A percentile compares a stretch with the other conserved stretches of the same genome.
Evolutionary conservation across 768 basidiomycete genomes (phyloP).

Genomic region (Rhodotorula toruloides): DNA sequence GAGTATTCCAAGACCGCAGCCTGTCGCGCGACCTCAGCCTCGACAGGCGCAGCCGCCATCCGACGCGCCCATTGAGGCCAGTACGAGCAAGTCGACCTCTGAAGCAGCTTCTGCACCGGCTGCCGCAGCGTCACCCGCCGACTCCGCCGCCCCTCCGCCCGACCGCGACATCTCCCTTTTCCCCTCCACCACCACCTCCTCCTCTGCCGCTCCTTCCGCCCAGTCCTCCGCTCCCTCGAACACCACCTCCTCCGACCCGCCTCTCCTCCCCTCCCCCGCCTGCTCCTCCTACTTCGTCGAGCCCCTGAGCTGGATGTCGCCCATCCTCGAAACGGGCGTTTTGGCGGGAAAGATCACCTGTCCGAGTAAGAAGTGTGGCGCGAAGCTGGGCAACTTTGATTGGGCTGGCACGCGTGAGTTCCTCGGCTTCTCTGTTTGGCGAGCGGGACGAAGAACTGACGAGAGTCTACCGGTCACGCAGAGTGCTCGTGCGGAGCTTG

Average conservation of each 20-base stretch:
- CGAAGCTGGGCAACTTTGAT: conserved; percentile 91
- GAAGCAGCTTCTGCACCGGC: neutral
- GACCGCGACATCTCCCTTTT: neutral
- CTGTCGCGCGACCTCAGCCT: conserved; percentile 13
- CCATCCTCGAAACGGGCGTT: conserved; percentile 66
- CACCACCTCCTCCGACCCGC: neutral
- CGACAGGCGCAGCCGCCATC: neutral
- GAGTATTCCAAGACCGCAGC: conserved; percentile 8
- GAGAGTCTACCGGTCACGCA: neutral
- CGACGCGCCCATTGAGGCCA: neutral
- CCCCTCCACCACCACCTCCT: neutral
- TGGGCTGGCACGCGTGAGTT: conserved; percentile 66
- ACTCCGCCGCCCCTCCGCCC: neutral
- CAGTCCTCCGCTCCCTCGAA: neutral
- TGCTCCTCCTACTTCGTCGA: conserved; percentile 98
- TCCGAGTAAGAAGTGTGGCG: conserved; percentile 82
- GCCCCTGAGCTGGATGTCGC: conserved; percentile 95
- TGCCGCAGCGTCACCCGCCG: neutral
- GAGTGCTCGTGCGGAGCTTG: conserved; percentile 40
- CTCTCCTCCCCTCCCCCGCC: conserved; percentile 38
- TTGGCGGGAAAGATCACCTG: conserved; percentile 84
- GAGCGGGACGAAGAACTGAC: neutral
- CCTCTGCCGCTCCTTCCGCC: neutral
- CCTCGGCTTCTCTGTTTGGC: neutral
- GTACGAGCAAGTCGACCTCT: too few species aligned